Conservation (phyloP, 257 asterid genomes). For the Fraxinus anomala region DNA sequence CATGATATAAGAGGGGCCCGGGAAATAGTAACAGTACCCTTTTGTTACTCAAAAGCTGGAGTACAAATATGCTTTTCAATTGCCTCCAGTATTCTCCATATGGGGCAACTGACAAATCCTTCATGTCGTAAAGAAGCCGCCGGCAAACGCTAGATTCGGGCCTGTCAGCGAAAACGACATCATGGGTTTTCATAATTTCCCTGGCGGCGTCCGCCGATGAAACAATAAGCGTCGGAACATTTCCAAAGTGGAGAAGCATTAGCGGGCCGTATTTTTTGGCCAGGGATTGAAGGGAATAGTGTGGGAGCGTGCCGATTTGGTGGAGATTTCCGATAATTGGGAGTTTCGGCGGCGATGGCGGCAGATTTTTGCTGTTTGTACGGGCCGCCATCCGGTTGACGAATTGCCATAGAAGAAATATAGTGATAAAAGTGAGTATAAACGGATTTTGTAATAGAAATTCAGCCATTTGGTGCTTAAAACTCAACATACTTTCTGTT, state of each 20-base stretch:
- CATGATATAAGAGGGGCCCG: too few species aligned
- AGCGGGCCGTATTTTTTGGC: constrained; percentile 23
- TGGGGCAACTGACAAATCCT: constrained; percentile 10
- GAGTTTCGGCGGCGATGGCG: constrained; percentile 23
- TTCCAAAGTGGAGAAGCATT: constrained; percentile 23
- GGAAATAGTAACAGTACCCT: background rate
- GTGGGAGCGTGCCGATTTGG: constrained; percentile 8
- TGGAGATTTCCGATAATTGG: constrained; percentile 26
- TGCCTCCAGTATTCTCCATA: constrained; percentile 27
- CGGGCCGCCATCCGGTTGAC: background rate
- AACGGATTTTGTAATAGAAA: constrained; percentile 9
- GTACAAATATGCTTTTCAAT: constrained; percentile 15
- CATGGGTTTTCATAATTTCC: constrained; percentile 24
- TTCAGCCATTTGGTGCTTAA: constrained; percentile 3
- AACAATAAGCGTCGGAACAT: constrained; percentile 1
- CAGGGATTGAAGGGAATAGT: constrained; percentile 8
- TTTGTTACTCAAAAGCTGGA: constrained; percentile 19
- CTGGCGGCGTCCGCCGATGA: constrained; percentile 23
- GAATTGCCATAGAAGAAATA: background rate
- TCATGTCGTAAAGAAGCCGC: constrained; percentile 9
- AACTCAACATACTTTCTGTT: too few species aligned
- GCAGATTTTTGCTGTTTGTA: background rate
- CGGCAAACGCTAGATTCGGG: background rate
- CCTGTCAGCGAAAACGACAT: constrained; percentile 3
- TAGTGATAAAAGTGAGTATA: background rate